These are phyloP conservation scores for Hemileccinum rubropunctum DNA, from an alignment of 768 basidiomycete genomes.

Conservation along the genomic window DNA sequence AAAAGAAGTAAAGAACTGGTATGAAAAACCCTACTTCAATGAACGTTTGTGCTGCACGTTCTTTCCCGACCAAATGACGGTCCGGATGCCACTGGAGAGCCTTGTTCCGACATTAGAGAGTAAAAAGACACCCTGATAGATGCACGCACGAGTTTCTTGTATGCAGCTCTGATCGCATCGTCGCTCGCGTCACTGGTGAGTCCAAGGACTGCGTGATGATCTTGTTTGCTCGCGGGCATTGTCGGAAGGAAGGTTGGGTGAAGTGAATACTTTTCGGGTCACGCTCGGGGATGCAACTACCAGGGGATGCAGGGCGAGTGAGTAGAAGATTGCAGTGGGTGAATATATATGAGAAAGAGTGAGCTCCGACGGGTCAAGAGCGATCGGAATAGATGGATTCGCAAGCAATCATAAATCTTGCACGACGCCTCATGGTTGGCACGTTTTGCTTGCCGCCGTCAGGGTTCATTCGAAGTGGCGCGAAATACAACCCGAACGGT, in stretches of 20 bases:
- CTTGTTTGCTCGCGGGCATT: conserved; percentile 28
- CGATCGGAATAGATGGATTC: conserved; percentile 24
- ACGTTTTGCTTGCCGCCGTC: conserved; percentile 36
- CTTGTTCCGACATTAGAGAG: conserved; percentile 28
- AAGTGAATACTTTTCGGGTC: conserved; percentile 13
- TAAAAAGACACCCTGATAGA: conserved; percentile 21
- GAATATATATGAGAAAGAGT: conserved; percentile 25
- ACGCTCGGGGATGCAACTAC: conserved; percentile 8
- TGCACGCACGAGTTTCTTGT: conserved; percentile 55
- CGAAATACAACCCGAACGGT: neutral
- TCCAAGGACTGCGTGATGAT: conserved; percentile 44
- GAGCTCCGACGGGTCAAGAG: conserved; percentile 23
- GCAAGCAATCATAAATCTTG: conserved; percentile 23
- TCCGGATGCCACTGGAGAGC: conserved; percentile 70
- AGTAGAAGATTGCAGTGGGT: conserved; percentile 8
- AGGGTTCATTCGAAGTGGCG: too few species aligned
- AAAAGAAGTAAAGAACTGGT: neutral
- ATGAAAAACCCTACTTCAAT: conserved; percentile 45
- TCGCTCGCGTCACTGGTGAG: conserved; percentile 43
- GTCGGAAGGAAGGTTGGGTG: conserved; percentile 15
- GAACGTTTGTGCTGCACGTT: conserved; percentile 53
- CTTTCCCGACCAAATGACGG: conserved; percentile 51
- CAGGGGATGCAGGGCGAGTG: conserved; percentile 1
- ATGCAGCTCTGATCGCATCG: conserved; percentile 56
- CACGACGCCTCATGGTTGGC: conserved; percentile 31